phyloP scores from a whole-genome alignment of 2,329 filamentous ascomycete genomes.

The Samsoniella hepiali region DNA sequence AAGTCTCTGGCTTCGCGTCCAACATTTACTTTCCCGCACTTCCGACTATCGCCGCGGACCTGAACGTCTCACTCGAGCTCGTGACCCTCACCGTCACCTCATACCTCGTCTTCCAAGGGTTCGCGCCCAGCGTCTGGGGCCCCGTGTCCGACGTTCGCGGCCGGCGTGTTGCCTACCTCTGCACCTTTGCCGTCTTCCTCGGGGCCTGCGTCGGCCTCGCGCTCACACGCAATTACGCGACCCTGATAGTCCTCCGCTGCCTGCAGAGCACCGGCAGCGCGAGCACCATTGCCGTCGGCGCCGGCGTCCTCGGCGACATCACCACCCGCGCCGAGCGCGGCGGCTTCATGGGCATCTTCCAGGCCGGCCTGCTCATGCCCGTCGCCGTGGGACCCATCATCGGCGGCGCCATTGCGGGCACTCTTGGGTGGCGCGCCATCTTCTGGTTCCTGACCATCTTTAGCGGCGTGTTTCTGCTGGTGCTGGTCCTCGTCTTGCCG shows the following conservation, averaged over 20 bases:
- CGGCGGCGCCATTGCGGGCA: conserved; percentile 49
- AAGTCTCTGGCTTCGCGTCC: conserved; percentile 40
- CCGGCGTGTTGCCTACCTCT: conserved; percentile 46
- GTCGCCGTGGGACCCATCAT: conserved; percentile 46
- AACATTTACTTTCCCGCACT: conserved; percentile 51
- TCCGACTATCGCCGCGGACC: conserved; percentile 40
- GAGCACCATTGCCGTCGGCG: conserved; percentile 51
- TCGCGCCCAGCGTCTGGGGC: conserved; percentile 51
- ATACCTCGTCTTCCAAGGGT: conserved; percentile 52
- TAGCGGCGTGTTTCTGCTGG: conserved; percentile 35
- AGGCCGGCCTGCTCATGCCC: conserved; percentile 33
- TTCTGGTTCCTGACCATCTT: conserved; percentile 54
- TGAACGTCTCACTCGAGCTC: conserved; percentile 37
- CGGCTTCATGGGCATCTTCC: conserved; percentile 49
- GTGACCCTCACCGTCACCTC: conserved; percentile 46
- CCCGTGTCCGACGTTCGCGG: conserved; percentile 47
- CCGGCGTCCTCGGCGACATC: conserved; percentile 56
- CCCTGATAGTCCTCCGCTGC: conserved; percentile 48
- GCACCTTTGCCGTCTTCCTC: conserved; percentile 45
- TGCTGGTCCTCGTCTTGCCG: conserved; percentile 44
- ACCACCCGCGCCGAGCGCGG: conserved; percentile 55
- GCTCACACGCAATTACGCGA: conserved; percentile 41
- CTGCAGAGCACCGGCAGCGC: conserved; percentile 53
- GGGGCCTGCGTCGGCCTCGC: conserved; percentile 46
- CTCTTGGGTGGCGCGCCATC: conserved; percentile 50